Evolutionary conservation across 2,329 filamentous ascomycete species (phyloP).

Genomic region (Calycina marina): DNA sequence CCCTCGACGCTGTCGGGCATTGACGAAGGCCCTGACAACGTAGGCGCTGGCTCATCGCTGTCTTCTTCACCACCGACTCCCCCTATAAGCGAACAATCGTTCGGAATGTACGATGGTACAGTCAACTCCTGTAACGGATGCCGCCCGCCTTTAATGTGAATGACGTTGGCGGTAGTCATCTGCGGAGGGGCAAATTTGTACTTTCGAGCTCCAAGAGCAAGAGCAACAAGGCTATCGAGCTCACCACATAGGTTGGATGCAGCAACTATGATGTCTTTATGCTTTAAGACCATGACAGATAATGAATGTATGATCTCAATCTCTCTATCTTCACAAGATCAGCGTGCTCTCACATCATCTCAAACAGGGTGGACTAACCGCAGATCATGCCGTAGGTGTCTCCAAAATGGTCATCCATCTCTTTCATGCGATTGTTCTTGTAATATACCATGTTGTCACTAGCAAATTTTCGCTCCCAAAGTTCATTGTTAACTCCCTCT

Average conservation of each 20-base stretch:
- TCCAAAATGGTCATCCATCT: constrained; percentile 69
- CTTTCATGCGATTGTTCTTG: constrained; percentile 69
- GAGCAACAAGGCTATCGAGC: constrained; percentile 69
- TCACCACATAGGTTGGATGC: constrained; percentile 77
- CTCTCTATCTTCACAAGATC: constrained; percentile 49
- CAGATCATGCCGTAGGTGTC: constrained; percentile 77
- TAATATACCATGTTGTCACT: constrained; percentile 64
- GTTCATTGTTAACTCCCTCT: constrained; percentile 34
- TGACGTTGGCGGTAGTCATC: constrained; percentile 54
- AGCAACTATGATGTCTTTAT: constrained; percentile 47
- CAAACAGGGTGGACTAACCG: constrained; percentile 35
- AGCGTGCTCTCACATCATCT: constrained; percentile 4
- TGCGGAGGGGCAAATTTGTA: constrained; percentile 58
- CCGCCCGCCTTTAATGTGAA: constrained; percentile 64
- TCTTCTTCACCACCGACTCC: constrained; percentile 29
- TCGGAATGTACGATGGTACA: constrained; percentile 68
- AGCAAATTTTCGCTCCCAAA: constrained; percentile 67
- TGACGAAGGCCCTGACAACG: constrained; percentile 1
- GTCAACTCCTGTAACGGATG: constrained; percentile 80
- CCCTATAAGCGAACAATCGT: constrained; percentile 57
- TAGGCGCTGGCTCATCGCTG: constrained; percentile 1
- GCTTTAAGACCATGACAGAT: constrained; percentile 52
- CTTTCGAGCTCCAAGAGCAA: constrained; percentile 61
- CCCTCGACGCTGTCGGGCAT: constrained; percentile 15
- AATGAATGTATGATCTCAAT: constrained; percentile 77